Evolutionary conservation across 495 filamentous ascomycete genomes (phyloP).

Genomic region (Tuber magnatum): DNA sequence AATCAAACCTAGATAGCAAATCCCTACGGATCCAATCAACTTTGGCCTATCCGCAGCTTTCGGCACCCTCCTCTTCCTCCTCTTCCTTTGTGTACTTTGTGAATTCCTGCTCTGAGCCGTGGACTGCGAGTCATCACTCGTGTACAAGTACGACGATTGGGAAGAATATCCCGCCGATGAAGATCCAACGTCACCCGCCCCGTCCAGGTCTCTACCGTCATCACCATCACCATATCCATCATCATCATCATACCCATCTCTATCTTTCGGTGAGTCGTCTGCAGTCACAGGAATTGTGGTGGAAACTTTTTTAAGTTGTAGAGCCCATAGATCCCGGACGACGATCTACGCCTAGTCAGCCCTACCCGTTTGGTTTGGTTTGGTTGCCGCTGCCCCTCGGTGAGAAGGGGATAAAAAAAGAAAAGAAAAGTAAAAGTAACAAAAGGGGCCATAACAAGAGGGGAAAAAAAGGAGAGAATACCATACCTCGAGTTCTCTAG

Average conservation of each 20-base stretch:
- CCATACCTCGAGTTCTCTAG: slow-evolving; percentile 59
- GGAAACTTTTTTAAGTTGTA: slow-evolving; percentile 49
- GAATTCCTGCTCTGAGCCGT: slow-evolving; percentile 19
- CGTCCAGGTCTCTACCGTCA: slow-evolving; percentile 5
- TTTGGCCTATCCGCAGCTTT: slow-evolving; percentile 46
- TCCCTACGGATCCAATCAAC: slow-evolving; percentile 55
- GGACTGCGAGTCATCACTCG: slow-evolving; percentile 30
- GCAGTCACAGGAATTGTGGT: slow-evolving; percentile 22
- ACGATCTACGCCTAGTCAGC: slow-evolving; percentile 43
- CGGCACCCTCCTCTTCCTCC: slow-evolving; percentile 30
- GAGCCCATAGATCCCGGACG: slow-evolving; percentile 62
- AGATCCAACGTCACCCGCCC: slow-evolving; percentile 21
- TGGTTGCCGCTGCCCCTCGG: not conserved
- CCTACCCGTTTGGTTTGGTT: slow-evolving; percentile 1
- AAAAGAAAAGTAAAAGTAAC: not conserved
- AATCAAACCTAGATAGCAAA: slow-evolving; percentile 61
- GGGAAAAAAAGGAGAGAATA: slow-evolving; percentile 40
- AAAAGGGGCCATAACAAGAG: slow-evolving; percentile 32
- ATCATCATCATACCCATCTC: slow-evolving; percentile 1
- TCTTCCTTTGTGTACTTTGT: slow-evolving; percentile 2
- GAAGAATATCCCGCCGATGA: slow-evolving; percentile 29
- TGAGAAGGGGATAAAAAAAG: not conserved
- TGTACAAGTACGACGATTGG: slow-evolving; percentile 33
- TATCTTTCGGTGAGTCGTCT: not conserved
- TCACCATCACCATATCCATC: slow-evolving; percentile 8